These are phyloP conservation scores for Platanus orientalis DNA, from an alignment of 164 flowering plant species.

Conservation along the genomic window DNA sequence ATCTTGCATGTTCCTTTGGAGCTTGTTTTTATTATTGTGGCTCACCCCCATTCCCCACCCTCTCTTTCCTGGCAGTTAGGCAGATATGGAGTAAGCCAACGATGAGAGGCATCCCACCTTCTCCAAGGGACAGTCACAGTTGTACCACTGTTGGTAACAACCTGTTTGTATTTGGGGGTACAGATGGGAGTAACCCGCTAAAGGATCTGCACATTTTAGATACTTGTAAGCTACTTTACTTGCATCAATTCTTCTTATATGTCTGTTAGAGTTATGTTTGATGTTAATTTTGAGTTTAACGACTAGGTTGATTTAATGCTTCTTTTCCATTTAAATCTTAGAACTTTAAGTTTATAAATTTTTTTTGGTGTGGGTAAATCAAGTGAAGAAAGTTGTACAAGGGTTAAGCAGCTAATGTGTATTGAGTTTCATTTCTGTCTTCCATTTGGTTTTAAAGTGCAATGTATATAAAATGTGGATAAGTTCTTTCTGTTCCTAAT, in stretches of 20 bases:
- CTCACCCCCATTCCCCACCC: constrained; percentile 5
- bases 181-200: constrained; percentile 85
- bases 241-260: background rate
- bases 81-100: constrained; percentile 77
- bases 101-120: constrained; percentile 74
- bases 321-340: background rate
- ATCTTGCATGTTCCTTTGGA: background rate
- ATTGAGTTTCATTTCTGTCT: background rate
- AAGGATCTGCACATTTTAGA: constrained; percentile 83
- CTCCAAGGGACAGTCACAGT: constrained; percentile 90
- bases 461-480: background rate
- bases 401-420: background rate
- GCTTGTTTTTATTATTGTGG: constrained; percentile 1
- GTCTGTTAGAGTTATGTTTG: background rate
- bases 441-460: background rate
- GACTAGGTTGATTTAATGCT: background rate
- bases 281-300: background rate
- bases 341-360: background rate
- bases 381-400: background rate
- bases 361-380: too few relatives aligned
- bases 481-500: background rate
- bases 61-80: constrained; percentile 32
- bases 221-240: constrained; percentile 51
- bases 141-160: constrained; percentile 84
- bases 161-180: constrained; percentile 92